These are phyloP conservation scores for Beauveria sp. DNA, from an alignment of 2,329 filamentous ascomycete species.

Conservation along the genomic window DNA sequence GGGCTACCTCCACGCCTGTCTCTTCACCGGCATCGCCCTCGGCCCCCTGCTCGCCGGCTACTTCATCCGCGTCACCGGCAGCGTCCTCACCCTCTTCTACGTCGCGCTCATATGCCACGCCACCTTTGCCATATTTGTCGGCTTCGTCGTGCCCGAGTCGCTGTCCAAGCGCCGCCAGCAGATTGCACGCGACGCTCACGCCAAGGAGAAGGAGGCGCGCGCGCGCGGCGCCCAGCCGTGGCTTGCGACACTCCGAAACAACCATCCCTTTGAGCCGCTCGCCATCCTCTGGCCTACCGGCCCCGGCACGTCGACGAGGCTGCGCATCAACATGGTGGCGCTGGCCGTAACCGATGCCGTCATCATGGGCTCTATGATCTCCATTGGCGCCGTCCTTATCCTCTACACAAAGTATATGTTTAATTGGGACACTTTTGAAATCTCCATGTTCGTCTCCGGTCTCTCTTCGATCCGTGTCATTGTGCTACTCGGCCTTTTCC, in stretches of 20 bases:
- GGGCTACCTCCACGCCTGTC: constrained; percentile 80
- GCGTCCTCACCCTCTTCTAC: constrained; percentile 78
- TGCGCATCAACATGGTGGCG: constrained; percentile 75
- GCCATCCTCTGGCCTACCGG: constrained; percentile 69
- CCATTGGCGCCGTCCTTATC: constrained; percentile 70
- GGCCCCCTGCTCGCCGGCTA: constrained; percentile 78
- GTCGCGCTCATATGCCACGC: constrained; percentile 64
- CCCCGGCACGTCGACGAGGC: constrained; percentile 44
- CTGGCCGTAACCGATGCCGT: constrained; percentile 75
- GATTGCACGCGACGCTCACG: constrained; percentile 61
- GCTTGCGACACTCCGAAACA: constrained; percentile 31
- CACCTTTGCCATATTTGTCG: constrained; percentile 65
- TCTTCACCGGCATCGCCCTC: constrained; percentile 83
- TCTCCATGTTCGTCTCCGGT: constrained; percentile 72
- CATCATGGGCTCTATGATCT: constrained; percentile 75
- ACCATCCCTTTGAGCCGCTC: constrained; percentile 70
- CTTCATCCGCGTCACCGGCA: constrained; percentile 68
- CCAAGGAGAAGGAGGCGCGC: constrained; percentile 34
- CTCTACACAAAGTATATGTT: constrained; percentile 79
- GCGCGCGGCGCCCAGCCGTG: constrained; percentile 17
- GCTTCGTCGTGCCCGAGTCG: constrained; percentile 74
- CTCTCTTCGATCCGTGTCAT: constrained; percentile 70
- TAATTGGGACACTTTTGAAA: constrained; percentile 73
- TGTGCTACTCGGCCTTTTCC: constrained; percentile 67
- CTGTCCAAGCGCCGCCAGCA: constrained; percentile 65